Percentiles rank a stretch among this genome's conserved stretches.
Conservation (phyloP, 73 alveolate species). For the Effrenium voratum region DNA sequence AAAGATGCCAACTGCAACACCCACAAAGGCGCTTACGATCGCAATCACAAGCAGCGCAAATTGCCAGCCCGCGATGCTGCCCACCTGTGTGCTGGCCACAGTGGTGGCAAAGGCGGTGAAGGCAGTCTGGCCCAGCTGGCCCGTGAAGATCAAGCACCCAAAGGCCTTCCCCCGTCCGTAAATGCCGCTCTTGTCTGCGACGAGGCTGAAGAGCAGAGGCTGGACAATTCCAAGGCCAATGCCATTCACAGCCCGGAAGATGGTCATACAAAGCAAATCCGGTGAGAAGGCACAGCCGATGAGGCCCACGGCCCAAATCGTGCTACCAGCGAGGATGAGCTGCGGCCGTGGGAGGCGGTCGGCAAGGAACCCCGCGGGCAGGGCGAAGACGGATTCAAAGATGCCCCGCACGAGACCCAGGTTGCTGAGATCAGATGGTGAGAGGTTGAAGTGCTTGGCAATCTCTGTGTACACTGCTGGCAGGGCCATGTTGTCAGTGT, state of each 20-base stretch:
- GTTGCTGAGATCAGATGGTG: background rate
- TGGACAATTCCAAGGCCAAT: conserved; percentile 53
- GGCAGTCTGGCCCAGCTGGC: conserved; percentile 61
- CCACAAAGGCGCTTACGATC: conserved; percentile 5
- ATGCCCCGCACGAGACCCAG: background rate
- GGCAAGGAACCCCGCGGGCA: conserved; percentile 10
- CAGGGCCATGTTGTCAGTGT: conserved; percentile 8
- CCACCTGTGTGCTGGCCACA: conserved; percentile 27
- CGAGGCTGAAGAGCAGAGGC: conserved; percentile 43
- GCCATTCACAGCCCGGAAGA: conserved; percentile 48
- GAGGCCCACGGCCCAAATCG: background rate
- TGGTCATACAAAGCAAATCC: conserved; percentile 20
- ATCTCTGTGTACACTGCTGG: background rate
- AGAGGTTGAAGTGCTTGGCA: background rate
- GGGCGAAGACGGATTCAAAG: conserved; percentile 6
- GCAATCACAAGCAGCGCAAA: conserved; percentile 49
- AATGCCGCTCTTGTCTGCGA: conserved; percentile 41
- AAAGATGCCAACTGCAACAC: background rate
- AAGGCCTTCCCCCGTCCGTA: conserved; percentile 24
- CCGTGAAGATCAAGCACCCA: conserved; percentile 1
- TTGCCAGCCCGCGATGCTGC: conserved; percentile 66
- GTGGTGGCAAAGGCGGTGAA: conserved; percentile 81
- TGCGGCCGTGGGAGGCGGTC: background rate
- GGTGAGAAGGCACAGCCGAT: background rate
- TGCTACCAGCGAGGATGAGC: background rate